phyloP scores from a whole-genome alignment of 2,329 filamentous ascomycete species.

The Blastomyces parvus region DNA sequence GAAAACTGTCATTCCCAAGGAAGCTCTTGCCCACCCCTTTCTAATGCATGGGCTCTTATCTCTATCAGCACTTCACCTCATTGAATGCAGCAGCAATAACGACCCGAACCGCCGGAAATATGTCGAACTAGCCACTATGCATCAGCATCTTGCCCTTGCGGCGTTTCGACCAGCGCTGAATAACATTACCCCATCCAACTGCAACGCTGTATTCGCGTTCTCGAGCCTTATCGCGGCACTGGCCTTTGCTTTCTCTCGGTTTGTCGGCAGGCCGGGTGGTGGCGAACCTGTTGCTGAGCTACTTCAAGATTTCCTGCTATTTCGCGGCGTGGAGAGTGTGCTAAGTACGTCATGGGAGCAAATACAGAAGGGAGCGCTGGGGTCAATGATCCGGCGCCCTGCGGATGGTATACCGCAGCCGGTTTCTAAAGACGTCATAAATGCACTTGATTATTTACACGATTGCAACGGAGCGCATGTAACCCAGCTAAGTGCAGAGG shows the following conservation, averaged over 20 bases:
- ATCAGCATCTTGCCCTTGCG: slow-evolving; percentile 20
- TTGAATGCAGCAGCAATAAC: slow-evolving; percentile 21
- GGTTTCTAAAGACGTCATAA: slow-evolving; percentile 17
- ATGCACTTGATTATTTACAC: slow-evolving; percentile 16
- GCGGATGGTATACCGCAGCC: slow-evolving; percentile 11
- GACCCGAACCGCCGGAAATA: slow-evolving; percentile 19
- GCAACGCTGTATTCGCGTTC: slow-evolving; percentile 26
- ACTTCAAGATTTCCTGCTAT: slow-evolving; percentile 21
- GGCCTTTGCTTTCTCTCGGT: slow-evolving; percentile 23
- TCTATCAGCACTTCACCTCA: slow-evolving; percentile 21
- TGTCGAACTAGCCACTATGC: slow-evolving; percentile 22
- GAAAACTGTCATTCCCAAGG: slow-evolving; percentile 19
- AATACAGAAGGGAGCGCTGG: slow-evolving; percentile 20
- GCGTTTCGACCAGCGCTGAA: slow-evolving; percentile 22
- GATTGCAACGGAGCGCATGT: slow-evolving; percentile 17
- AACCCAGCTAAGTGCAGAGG: slow-evolving; percentile 16
- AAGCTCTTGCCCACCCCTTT: slow-evolving; percentile 21
- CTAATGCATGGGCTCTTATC: slow-evolving; percentile 23
- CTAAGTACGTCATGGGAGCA: slow-evolving; percentile 18
- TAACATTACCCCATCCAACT: slow-evolving; percentile 24
- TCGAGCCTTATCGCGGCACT: slow-evolving; percentile 25
- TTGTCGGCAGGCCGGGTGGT: slow-evolving; percentile 14
- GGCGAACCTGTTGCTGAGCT: slow-evolving; percentile 20
- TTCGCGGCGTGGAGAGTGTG: slow-evolving; percentile 24
- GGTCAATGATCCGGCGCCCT: slow-evolving; percentile 17